These are phyloP conservation scores for Tetracladium setigerum DNA, from an alignment of 495 filamentous ascomycete genomes.

Conservation along the genomic window DNA sequence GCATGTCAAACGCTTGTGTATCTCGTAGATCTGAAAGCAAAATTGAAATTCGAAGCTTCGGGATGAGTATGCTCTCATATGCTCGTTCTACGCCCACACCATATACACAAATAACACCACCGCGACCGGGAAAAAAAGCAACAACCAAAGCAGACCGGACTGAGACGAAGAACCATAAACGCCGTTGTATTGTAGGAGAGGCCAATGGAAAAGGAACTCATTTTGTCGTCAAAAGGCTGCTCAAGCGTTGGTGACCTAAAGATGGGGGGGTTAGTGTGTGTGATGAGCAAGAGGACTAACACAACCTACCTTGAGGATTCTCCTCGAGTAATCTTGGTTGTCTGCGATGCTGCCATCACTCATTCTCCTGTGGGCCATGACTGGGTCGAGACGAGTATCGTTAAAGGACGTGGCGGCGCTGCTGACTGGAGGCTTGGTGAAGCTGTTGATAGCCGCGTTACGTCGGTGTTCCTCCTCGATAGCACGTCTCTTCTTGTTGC, in stretches of 20 bases:
- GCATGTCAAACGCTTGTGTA: conserved; percentile 22
- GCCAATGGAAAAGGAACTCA: conserved; percentile 30
- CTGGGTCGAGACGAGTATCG: conserved; percentile 84
- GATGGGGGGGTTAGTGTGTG: conserved; percentile 20
- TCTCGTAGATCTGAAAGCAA: conserved; percentile 22
- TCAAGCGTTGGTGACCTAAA: conserved; percentile 52
- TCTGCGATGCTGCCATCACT: conserved; percentile 98
- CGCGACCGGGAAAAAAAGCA: conserved; percentile 6
- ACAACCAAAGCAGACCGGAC: conserved; percentile 35
- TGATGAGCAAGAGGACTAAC: background rate
- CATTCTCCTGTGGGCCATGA: conserved; percentile 82
- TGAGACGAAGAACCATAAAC: conserved; percentile 43
- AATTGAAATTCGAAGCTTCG: background rate
- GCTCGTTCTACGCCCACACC: conserved; percentile 13
- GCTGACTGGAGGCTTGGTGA: conserved; percentile 49
- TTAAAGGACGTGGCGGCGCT: conserved; percentile 54
- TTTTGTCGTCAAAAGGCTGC: conserved; percentile 22
- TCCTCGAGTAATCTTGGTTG: conserved; percentile 93
- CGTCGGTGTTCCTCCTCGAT: conserved; percentile 75
- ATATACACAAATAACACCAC: conserved; percentile 19
- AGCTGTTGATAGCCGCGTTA: conserved; percentile 61
- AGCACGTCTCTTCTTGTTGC: conserved; percentile 62
- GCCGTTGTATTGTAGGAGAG: conserved; percentile 35
- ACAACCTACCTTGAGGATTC: conserved; percentile 76
- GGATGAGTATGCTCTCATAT: conserved; percentile 8